Conservation (phyloP, 129 eudicot species). For the Gnaphalium uliginosum region DNA sequence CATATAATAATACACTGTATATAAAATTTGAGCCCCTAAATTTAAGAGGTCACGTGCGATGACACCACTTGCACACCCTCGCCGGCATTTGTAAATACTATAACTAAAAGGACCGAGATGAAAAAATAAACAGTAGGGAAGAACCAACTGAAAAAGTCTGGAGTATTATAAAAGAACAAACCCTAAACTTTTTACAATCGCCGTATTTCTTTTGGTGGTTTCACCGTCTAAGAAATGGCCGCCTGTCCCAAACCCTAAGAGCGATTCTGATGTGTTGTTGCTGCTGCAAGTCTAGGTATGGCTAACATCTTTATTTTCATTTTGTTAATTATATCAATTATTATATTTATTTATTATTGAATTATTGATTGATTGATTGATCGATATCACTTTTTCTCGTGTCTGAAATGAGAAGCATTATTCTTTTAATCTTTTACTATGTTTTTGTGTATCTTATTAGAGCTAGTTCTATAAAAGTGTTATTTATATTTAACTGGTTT, state of each 20-base stretch:
- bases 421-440: neutral
- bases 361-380: no score
- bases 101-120: no score
- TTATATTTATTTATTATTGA: no score
- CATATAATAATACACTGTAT: no score
- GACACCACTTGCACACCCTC: no score
- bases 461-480: no score
- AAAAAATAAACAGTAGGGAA: no score
- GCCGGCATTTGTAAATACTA: no score
- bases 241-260: neutral
- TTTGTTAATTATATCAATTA: neutral
- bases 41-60: no score
- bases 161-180: slow-evolving; percentile 19
- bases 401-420: neutral
- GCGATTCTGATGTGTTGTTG: neutral
- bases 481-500: no score
- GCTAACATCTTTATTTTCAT: neutral
- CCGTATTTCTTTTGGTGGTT: slow-evolving; percentile 11
- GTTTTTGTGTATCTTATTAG: neutral
- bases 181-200: slow-evolving; percentile 30
- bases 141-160: neutral
- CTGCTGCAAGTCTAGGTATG: slow-evolving; percentile 20
- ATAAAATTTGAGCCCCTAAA: no score
- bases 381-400: neutral
- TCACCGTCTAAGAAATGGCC: slow-evolving; percentile 22